Evolutionary conservation across 164 flowering plant species (phyloP).

Genomic region (Liquidambar formosana): DNA sequence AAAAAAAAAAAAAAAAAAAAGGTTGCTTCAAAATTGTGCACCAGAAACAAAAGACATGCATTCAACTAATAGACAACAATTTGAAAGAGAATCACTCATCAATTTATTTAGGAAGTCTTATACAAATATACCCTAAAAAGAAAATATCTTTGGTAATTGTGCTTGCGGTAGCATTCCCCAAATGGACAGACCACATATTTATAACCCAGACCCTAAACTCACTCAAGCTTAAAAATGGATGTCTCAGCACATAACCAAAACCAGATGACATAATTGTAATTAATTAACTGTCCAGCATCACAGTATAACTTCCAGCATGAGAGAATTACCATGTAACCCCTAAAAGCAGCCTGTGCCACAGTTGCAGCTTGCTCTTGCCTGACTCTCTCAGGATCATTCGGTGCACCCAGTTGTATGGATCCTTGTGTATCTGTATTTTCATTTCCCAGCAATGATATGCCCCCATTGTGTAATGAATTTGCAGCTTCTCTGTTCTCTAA

Average conservation of each 20-base stretch:
- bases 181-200: neutral
- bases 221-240: neutral
- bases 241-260: neutral
- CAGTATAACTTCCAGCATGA: neutral
- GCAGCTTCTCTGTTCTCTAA: constrained; percentile 27
- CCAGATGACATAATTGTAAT: neutral
- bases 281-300: neutral
- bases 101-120: neutral
- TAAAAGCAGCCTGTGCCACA: constrained; percentile 81
- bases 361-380: constrained; percentile 65
- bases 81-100: too few species aligned
- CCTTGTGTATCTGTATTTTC: constrained; percentile 33
- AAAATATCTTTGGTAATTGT: too few species aligned
- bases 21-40: too few species aligned
- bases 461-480: constrained; percentile 17
- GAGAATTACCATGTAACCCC: constrained; percentile 79
- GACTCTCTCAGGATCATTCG: constrained; percentile 39
- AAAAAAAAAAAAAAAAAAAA: too few species aligned
- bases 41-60: too few species aligned
- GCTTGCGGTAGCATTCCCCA: too few species aligned
- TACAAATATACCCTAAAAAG: neutral
- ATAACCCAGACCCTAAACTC: neutral
- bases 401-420: constrained; percentile 16
- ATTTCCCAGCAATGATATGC: constrained; percentile 12
- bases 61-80: too few species aligned